Conservation (phyloP, 257 asterid genomes). For the Verbascum thapsus region DNA sequence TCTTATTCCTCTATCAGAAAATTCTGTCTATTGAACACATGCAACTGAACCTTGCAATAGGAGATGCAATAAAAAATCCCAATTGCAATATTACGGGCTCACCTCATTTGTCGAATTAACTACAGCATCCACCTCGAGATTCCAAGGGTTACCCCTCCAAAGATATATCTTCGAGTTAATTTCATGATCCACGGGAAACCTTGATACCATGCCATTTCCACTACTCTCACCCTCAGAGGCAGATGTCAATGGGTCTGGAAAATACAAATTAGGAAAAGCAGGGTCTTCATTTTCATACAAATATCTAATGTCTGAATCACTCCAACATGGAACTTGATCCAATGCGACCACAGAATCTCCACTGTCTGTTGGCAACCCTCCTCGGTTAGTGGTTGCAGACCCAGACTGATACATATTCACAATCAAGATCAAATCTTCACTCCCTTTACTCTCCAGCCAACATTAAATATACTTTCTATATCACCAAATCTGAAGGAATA, state of each 20-base stretch:
- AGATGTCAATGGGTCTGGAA: conserved; percentile 64
- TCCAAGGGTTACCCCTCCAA: conserved; percentile 88
- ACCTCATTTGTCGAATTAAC: conserved; percentile 84
- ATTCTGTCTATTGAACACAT: too few species aligned
- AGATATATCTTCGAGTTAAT: conserved; percentile 72
- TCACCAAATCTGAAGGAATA: conserved; percentile 18
- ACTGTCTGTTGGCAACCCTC: conserved; percentile 63
- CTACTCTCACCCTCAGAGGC: conserved; percentile 56
- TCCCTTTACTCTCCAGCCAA: conserved; percentile 15
- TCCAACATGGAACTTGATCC: conserved; percentile 78
- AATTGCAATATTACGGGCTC: conserved; percentile 20
- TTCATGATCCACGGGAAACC: conserved; percentile 73
- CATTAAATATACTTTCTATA: conserved; percentile 14
- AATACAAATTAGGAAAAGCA: conserved; percentile 42
- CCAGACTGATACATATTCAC: conserved; percentile 52
- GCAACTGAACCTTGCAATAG: too few species aligned
- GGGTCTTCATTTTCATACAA: conserved; percentile 63
- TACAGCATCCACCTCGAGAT: conserved; percentile 85
- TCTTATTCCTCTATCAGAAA: too few species aligned
- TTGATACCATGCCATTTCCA: conserved; percentile 56
- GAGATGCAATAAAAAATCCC: too few species aligned
- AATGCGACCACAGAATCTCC: conserved; percentile 69
- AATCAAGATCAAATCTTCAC: conserved; percentile 23
- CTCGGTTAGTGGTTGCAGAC: conserved; percentile 55
- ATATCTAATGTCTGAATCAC: conserved; percentile 67